Conservation (phyloP, 176 grass and related monocot genomes). For the Bothriochloa decipiens region DNA sequence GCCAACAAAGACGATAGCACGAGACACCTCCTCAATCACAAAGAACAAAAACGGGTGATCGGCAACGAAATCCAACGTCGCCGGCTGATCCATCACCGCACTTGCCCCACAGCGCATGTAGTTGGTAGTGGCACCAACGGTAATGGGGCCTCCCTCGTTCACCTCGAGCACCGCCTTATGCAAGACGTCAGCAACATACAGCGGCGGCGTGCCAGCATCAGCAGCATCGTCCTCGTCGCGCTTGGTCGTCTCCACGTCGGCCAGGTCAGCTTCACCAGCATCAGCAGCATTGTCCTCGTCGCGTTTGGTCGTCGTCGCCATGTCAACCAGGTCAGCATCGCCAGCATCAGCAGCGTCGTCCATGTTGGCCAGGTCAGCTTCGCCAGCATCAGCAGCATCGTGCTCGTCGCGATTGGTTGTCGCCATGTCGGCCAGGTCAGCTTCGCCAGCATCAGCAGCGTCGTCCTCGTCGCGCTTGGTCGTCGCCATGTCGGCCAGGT, state of each 20-base stretch:
- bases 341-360: no score
- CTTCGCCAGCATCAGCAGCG: neutral
- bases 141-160: neutral
- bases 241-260: neutral
- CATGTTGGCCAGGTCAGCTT: no score
- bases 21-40: neutral
- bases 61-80: neutral
- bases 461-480: neutral
- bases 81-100: neutral
- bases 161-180: neutral
- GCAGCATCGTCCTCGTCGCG: no score
- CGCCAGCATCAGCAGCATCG: neutral
- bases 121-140: neutral
- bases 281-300: neutral
- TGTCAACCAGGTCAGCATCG: constrained; percentile 1
- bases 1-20: neutral
- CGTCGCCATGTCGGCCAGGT: neutral
- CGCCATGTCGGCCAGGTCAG: constrained; percentile 16
- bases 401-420: neutral
- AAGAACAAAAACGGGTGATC: constrained; percentile 14
- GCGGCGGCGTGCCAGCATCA: neutral
- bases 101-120: neutral
- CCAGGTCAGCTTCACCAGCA: no score
- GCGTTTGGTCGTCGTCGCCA: neutral
- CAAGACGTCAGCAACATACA: neutral